phyloP scores from a whole-genome alignment of 345 rosid genomes.

The Arabidopsis arenosa region DNA sequence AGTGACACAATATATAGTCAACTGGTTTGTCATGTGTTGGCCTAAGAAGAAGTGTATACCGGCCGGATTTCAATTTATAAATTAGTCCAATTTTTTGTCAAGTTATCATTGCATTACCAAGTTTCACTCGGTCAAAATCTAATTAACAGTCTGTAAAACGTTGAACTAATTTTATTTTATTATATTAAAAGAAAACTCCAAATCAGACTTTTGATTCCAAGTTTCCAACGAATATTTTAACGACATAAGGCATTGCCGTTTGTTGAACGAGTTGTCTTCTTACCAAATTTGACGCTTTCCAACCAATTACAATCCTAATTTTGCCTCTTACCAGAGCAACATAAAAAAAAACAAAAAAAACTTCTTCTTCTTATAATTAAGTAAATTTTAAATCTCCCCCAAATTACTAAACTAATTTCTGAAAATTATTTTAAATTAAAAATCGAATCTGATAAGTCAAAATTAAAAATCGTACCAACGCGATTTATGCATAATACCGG shows the following conservation, averaged over 20 bases:
- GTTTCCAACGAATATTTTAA: not conserved
- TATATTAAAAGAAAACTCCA: not conserved
- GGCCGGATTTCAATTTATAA: not conserved
- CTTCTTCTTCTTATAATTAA: not conserved
- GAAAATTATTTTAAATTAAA: not conserved
- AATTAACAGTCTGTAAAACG: not conserved
- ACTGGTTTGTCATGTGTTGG: not conserved
- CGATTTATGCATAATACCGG: not conserved
- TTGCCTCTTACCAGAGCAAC: constrained; percentile 10
- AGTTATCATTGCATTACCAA: not conserved
- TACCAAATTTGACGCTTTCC: constrained; percentile 17
- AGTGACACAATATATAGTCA: not conserved
- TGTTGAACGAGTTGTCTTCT: constrained; percentile 31
- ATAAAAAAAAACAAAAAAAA: not conserved
- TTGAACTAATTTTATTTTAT: not conserved
- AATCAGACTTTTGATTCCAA: not conserved
- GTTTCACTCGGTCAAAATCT: constrained; percentile 11
- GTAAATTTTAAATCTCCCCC: not conserved
- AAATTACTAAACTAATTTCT: not conserved
- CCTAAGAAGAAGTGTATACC: not conserved
- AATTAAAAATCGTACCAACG: not conserved
- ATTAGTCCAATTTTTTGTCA: not conserved
- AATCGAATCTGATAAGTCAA: not conserved
- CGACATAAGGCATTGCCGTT: constrained; percentile 16
- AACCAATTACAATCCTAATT: constrained; percentile 18